Conservation (phyloP, 805 yeast genomes). For the Komagataella pseudopastoris region DNA sequence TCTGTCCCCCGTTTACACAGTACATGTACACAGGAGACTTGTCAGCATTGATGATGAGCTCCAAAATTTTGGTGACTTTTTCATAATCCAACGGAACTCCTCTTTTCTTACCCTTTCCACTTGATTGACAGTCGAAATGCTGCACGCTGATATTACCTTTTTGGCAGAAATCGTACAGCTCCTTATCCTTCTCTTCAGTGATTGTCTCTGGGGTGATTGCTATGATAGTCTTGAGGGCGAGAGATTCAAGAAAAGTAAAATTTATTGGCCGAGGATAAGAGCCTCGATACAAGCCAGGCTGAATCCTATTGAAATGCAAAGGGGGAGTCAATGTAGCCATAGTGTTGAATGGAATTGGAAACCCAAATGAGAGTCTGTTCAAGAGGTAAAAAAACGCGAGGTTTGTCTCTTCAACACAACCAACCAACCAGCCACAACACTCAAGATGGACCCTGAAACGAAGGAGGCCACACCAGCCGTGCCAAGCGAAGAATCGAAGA, state of each 20-base stretch:
- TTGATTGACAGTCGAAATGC: constrained; percentile 53
- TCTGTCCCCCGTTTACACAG: constrained; percentile 83
- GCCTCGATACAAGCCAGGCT: constrained; percentile 65
- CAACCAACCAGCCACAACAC: not conserved
- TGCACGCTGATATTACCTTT: constrained; percentile 42
- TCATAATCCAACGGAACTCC: constrained; percentile 69
- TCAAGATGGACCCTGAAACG: not conserved
- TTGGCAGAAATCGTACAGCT: constrained; percentile 36
- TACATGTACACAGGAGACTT: constrained; percentile 69
- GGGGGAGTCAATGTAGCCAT: constrained; percentile 46
- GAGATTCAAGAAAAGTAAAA: constrained; percentile 48
- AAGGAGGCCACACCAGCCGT: not conserved
- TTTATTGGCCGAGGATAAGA: constrained; percentile 76
- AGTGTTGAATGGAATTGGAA: constrained; percentile 3
- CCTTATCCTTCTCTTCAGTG: constrained; percentile 34
- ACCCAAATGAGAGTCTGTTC: not conserved
- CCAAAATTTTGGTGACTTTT: constrained; percentile 46
- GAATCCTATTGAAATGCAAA: constrained; percentile 58
- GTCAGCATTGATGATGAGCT: constrained; percentile 41
- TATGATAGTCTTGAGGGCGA: constrained; percentile 57
- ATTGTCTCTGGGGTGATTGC: constrained; percentile 74
- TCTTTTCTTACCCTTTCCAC: constrained; percentile 71
- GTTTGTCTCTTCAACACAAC: not conserved
- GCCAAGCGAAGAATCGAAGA: not conserved
- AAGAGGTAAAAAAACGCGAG: not conserved